Evolutionary conservation across 2,329 filamentous ascomycete species (phyloP), one percentile per base, ranked within the genome.

Genomic region (Aureobasidium sp.): DNA sequence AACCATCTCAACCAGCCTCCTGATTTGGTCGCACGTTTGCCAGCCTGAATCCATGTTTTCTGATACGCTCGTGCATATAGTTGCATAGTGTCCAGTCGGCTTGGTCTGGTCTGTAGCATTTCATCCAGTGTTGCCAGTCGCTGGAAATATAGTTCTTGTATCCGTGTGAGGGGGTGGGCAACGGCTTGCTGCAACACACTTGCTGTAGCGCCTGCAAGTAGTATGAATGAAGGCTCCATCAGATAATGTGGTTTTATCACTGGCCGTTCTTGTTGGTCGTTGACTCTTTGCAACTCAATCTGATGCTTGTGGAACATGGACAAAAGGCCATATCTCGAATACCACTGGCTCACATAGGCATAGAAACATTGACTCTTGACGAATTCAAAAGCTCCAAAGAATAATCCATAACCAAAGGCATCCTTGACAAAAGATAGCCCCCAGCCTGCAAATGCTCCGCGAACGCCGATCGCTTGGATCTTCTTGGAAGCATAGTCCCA

Each of bases 351-450:
- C 27, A 90, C 79, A 62, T 86, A 90, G 39, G 72, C 72, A 67
- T 88, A 88, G 68, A 87, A 84, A 11, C 76, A 76, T 64, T 90
- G 86, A 10, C 81, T 83, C 65, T 90, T 90, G 62, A 89, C 72
- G 42, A 81, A 86, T 68, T 90, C 86, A 58, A 90, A 90, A 0
- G 79, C 80, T 60, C 79, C 80, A 68, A 90, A 90, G 74, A 88
- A 88, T 16, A 86, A 68, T 30, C 82, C 85, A 50, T 79, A 81
- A 11, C 85, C 85, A 5, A 86, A 67, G 24, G 81, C 80, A 62
- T 89, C 85, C 61, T 88, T 88, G 38, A 82, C 62, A 35, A 89
- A 77, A 0, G 80, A 84, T 2, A 90, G 67, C 0, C 79, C 75
- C 79, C 82, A 90, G 35, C 86, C 86, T 1, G 85, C 85, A 62